Conservation (phyloP, 2,329 filamentous ascomycete species). For the Colletotrichum gloeosporioides region DNA sequence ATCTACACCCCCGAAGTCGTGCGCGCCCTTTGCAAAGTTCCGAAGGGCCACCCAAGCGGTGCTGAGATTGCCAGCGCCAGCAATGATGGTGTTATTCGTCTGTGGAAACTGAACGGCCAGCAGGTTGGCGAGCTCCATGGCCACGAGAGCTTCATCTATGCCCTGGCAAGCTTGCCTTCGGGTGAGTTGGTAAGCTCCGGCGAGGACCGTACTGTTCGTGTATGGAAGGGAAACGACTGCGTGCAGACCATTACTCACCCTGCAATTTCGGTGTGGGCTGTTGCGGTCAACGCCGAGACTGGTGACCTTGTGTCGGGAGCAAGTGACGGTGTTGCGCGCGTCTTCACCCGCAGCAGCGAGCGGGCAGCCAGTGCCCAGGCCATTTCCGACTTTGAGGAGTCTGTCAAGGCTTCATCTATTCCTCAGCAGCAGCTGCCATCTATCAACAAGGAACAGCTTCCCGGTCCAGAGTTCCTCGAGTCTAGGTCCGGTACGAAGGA, state of each 20-base stretch:
- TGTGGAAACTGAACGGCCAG: constrained; percentile 84
- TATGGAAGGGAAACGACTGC: constrained; percentile 86
- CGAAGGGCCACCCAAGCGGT: constrained; percentile 75
- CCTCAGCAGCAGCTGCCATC: constrained; percentile 83
- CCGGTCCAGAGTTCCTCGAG: constrained; percentile 84
- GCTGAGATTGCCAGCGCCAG: constrained; percentile 95
- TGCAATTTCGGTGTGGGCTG: constrained; percentile 94
- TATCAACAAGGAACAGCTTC: constrained; percentile 91
- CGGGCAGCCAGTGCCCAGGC: constrained; percentile 73
- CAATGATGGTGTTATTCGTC: constrained; percentile 86
- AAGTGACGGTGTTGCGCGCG: constrained; percentile 83
- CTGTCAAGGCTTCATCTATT: constrained; percentile 83
- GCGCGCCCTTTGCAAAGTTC: constrained; percentile 85
- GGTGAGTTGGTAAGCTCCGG: constrained; percentile 91
- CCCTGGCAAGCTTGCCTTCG: constrained; percentile 75
- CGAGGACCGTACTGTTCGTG: constrained; percentile 89
- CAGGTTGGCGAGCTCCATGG: constrained; percentile 80
- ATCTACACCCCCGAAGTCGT: constrained; percentile 81
- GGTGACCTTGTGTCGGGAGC: constrained; percentile 95
- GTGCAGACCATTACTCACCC: constrained; percentile 96
- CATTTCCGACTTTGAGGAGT: constrained; percentile 78
- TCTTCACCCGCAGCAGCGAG: constrained; percentile 78
- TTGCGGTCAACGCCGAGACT: constrained; percentile 80
- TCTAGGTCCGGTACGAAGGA: constrained; percentile 91
- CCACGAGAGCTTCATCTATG: constrained; percentile 96